Conservation (phyloP, 495 filamentous ascomycete genomes). For the Lasiosphaeria hispida region DNA sequence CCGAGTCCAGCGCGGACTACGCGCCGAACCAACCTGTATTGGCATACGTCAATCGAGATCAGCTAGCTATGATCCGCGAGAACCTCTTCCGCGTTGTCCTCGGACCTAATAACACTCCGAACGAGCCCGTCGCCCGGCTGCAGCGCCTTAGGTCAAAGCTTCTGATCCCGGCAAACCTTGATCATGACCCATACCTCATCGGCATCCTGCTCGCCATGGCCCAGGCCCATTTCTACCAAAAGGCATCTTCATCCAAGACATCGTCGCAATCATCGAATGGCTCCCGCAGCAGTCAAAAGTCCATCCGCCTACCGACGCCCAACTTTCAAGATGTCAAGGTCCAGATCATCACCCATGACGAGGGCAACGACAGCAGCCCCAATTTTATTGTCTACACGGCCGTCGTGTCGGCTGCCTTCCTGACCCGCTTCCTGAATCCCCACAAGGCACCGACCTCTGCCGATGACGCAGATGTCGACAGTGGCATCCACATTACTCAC, state of each 20-base stretch:
- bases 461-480: neutral
- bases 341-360: conserved; percentile 40
- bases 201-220: conserved; percentile 46
- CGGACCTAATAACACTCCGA: conserved; percentile 27
- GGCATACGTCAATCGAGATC: conserved; percentile 39
- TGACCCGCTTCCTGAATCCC: conserved; percentile 40
- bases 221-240: conserved; percentile 41
- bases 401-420: conserved; percentile 36
- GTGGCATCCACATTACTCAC: conserved; percentile 35
- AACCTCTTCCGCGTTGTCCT: conserved; percentile 32
- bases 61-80: conserved; percentile 33
- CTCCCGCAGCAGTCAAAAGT: conserved; percentile 17
- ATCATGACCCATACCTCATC: conserved; percentile 44
- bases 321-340: conserved; percentile 38
- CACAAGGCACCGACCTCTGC: conserved; percentile 23
- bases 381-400: conserved; percentile 45
- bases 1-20: conserved; percentile 16
- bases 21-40: conserved; percentile 32
- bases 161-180: conserved; percentile 36
- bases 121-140: conserved; percentile 35
- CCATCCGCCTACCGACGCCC: conserved; percentile 13
- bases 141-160: conserved; percentile 38
- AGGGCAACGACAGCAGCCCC: conserved; percentile 27
- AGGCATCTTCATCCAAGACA: conserved; percentile 6
- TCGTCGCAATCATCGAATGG: conserved; percentile 18